phyloP scores from a whole-genome alignment of 108 stramenopile genomes.

The Pseudonitzschia delicatissima region DNA sequence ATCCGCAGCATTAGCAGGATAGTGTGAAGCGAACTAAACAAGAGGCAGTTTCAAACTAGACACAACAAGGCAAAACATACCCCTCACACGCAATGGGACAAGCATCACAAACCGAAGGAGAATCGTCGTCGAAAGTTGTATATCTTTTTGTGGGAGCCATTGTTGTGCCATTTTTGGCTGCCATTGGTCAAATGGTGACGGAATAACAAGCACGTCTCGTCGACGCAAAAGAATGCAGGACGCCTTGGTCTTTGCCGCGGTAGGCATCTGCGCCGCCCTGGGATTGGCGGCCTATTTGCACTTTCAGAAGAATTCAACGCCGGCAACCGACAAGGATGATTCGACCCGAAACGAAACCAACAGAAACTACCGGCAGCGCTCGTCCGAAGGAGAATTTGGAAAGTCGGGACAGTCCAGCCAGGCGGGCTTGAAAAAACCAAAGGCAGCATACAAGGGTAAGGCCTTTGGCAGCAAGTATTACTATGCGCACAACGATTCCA shows the following conservation, averaged over 20 bases:
- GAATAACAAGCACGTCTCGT: not conserved
- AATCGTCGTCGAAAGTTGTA: not conserved
- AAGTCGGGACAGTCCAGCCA: not conserved
- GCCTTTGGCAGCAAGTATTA: slow-evolving; percentile 80
- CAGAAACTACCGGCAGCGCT: not conserved
- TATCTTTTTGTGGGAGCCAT: slow-evolving; percentile 8
- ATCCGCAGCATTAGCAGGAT: no score
- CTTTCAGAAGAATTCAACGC: not conserved
- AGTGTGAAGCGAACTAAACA: not conserved
- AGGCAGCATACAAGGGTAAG: slow-evolving; percentile 23
- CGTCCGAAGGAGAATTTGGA: not conserved
- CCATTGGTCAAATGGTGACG: not conserved
- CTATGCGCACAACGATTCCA: slow-evolving; percentile 80
- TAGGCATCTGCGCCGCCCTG: not conserved
- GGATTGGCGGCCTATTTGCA: slow-evolving; percentile 15
- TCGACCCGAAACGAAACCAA: not conserved
- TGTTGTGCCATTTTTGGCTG: slow-evolving; percentile 2
- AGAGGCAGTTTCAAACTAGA: not conserved
- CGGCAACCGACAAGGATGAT: not conserved
- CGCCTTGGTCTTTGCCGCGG: not conserved
- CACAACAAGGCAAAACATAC: no score
- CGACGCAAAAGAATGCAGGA: not conserved
- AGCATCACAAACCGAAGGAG: no score
- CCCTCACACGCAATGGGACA: no score
- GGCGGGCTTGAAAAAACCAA: not conserved